Evolutionary conservation across 768 basidiomycete species (phyloP), one percentile per base, ranked within the genome.

Genomic region (Porphyrellus cyaneotinctus): DNA sequence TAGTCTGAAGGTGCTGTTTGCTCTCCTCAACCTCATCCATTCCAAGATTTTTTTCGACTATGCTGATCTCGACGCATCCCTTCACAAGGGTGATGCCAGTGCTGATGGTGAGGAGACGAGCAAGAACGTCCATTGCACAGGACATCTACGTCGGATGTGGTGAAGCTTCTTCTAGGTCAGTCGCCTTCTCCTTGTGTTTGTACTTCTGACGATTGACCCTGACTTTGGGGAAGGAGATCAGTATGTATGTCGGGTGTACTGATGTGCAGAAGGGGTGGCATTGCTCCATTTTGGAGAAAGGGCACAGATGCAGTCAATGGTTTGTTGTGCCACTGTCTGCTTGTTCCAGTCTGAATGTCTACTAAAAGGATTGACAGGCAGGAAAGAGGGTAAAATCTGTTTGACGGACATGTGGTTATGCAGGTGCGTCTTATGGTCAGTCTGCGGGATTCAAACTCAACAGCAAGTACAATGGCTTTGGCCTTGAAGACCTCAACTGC

Each of bases 231-330:
- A 98, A 97, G 75, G 97, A 98, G 64, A 94, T 98, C 68, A 99
- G 98, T 63, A 92, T 98, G 39, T 99, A 98, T 52, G 89, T 99
- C 47, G 95, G 95, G 46, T 80, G 97, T 53, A 88, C 93, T 8
- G 94, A 97, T 22, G 93, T 99, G 92, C 97, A 99, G 67, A 75
- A 93, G 24, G 97, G 95, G 66, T 97, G 95, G 97, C 98, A 99
- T 70, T 99, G n/a, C n/a, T n/a, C n/a, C n/a, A n/a, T n/a, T n/a
- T n/a, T n/a, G n/a, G n/a, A n/a, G n/a, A n/a, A n/a, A n/a, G n/a
- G n/a, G n/a, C n/a, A n/a, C n/a, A n/a, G n/a, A n/a, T n/a, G n/a
- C n/a, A n/a, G n/a, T n/a, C 37, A 97, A 97, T 64, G 94, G 94
- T 83, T 52, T 41, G 79, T 67, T 26, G 15, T 26, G 32, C 31